These are phyloP conservation scores for Xylariaceae sp. DNA, from an alignment of 2,329 filamentous ascomycete species.

Conservation along the genomic window DNA sequence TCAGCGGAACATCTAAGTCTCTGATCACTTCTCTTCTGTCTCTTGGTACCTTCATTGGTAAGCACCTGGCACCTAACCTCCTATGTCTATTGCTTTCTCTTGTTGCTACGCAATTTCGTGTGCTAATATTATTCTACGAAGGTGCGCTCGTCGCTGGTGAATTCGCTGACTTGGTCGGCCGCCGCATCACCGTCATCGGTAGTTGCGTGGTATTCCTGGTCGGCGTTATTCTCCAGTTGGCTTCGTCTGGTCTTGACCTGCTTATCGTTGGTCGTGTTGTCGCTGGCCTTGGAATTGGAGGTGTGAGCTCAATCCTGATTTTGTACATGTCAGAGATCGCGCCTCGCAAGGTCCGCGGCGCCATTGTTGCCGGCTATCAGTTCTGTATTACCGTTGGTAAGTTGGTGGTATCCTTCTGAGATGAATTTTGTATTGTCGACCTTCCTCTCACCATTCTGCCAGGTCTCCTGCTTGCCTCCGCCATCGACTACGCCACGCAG, in stretches of 20 bases:
- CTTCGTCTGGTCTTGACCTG: slow-evolving; percentile 51
- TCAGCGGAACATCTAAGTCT: slow-evolving; percentile 45
- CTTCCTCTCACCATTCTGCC: neutral
- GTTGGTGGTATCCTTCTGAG: neutral
- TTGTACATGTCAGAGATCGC: slow-evolving; percentile 83
- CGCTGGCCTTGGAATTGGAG: slow-evolving; percentile 74
- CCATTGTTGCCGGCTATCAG: slow-evolving; percentile 77
- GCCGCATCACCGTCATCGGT: slow-evolving; percentile 65
- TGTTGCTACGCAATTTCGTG: neutral
- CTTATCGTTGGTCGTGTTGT: slow-evolving; percentile 71
- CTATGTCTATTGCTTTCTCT: neutral
- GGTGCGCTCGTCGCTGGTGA: slow-evolving; percentile 72
- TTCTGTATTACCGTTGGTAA: slow-evolving; percentile 74
- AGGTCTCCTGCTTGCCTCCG: slow-evolving; percentile 64
- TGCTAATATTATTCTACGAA: slow-evolving; percentile 10
- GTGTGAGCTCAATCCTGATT: slow-evolving; percentile 75
- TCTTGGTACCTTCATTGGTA: slow-evolving; percentile 67
- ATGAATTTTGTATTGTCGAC: neutral
- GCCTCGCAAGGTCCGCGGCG: slow-evolving; percentile 70
- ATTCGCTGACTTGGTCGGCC: slow-evolving; percentile 69
- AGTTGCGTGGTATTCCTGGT: slow-evolving; percentile 69
- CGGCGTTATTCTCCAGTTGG: slow-evolving; percentile 65
- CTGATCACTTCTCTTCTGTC: slow-evolving; percentile 74
- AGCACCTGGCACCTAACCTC: neutral
- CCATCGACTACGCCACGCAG: slow-evolving; percentile 69